These are phyloP conservation scores for Fragilaria radians DNA, from an alignment of 108 stramenopile genomes.

Conservation along the genomic window DNA sequence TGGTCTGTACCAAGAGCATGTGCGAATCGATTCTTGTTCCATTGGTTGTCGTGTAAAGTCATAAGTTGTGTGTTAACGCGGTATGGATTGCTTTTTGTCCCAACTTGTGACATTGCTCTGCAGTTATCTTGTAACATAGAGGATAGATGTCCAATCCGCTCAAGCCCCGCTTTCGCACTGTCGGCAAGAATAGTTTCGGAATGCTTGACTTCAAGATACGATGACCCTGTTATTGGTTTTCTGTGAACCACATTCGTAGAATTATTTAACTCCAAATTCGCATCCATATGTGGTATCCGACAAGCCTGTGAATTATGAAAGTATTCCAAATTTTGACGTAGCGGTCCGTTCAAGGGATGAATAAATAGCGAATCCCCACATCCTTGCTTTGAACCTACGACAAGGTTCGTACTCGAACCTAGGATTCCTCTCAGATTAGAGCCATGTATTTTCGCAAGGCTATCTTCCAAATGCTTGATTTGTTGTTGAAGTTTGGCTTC, in stretches of 20 bases:
- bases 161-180: neutral
- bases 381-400: too few species aligned
- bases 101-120: neutral
- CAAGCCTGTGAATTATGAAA: neutral
- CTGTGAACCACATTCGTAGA: neutral
- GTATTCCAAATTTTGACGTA: too few species aligned
- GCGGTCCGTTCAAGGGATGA: neutral
- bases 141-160: neutral
- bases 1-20: neutral
- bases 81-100: neutral
- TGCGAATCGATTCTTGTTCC: neutral
- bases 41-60: neutral
- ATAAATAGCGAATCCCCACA: neutral
- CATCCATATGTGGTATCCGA: neutral
- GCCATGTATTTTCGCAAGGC: neutral
- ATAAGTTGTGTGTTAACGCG: neutral
- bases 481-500: neutral
- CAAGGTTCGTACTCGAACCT: too few species aligned
- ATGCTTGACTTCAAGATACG: neutral
- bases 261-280: neutral
- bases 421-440: neutral
- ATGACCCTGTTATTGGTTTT: neutral
- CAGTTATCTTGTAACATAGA: neutral
- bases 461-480: neutral
- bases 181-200: neutral